phyloP scores from a whole-genome alignment of 1,284 basidiomycete genomes.

The Fomitiporia mediterranea region DNA sequence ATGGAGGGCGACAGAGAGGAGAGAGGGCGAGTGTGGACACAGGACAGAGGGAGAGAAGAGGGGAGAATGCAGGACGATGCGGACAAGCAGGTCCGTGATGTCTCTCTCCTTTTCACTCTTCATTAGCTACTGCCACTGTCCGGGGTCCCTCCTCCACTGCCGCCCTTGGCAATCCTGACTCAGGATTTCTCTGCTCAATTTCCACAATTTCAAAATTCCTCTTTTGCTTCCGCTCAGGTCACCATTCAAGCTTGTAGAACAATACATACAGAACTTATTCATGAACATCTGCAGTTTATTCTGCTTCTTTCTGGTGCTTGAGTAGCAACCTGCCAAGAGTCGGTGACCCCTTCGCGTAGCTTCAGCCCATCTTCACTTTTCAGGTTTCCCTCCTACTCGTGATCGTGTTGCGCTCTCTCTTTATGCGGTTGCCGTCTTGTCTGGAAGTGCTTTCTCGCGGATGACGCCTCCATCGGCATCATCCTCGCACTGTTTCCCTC shows the following conservation, averaged over 20 bases:
- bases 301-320: not conserved
- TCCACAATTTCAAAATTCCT: not conserved
- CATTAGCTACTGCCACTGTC: not conserved
- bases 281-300: not conserved
- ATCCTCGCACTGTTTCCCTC: not conserved
- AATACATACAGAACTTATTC: not conserved
- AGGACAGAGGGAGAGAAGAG: not conserved
- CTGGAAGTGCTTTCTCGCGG: too few relatives aligned
- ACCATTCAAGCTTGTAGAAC: not conserved
- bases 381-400: not conserved
- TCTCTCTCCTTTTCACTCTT: not conserved
- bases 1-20: not conserved
- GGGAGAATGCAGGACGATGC: not conserved
- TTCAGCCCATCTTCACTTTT: not conserved
- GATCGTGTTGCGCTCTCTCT: not conserved
- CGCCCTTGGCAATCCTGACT: constrained; percentile 3
- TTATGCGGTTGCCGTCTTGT: not conserved
- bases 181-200: not conserved
- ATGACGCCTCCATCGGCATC: not conserved
- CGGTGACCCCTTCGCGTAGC: not conserved
- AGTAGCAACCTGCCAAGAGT: not conserved
- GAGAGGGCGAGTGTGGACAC: not conserved
- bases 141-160: not conserved
- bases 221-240: not conserved
- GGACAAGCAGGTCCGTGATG: not conserved